Evolutionary conservation across 2,329 filamentous ascomycete species (phyloP).

Genomic region (Clarireedia sp.): DNA sequence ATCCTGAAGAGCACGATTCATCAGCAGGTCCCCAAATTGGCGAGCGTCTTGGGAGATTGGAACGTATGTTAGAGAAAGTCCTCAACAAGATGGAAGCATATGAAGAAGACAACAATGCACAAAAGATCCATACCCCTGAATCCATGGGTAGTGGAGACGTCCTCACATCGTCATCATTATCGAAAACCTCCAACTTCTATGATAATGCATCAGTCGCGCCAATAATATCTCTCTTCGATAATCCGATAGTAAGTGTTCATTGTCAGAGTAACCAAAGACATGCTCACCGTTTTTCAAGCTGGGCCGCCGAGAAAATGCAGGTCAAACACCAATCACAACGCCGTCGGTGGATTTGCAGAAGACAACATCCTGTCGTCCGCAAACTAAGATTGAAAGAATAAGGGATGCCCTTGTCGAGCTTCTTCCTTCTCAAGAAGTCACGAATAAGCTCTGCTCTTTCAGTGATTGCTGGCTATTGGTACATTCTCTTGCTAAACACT

Average conservation of each 20-base stretch:
- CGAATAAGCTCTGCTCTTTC: slow-evolving; percentile 19
- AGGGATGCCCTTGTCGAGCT: slow-evolving; percentile 23
- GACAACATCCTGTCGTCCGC: slow-evolving; percentile 10
- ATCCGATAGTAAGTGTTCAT: slow-evolving; percentile 19
- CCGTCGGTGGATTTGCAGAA: slow-evolving; percentile 15
- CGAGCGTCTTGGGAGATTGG: slow-evolving; percentile 27
- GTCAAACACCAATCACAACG: slow-evolving; percentile 16
- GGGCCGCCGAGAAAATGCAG: slow-evolving; percentile 18
- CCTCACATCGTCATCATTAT: slow-evolving; percentile 18
- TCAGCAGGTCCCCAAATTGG: slow-evolving; percentile 23
- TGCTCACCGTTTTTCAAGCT: slow-evolving; percentile 14
- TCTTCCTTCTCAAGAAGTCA: slow-evolving; percentile 24
- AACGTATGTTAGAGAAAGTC: slow-evolving; percentile 24
- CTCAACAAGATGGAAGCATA: slow-evolving; percentile 24
- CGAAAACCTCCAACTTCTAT: slow-evolving; percentile 9
- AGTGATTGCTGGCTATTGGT: slow-evolving; percentile 23
- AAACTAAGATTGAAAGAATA: slow-evolving; percentile 23
- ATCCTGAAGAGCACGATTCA: slow-evolving; percentile 25
- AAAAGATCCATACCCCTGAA: slow-evolving; percentile 25
- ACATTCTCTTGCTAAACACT: slow-evolving; percentile 17
- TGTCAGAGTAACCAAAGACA: background rate
- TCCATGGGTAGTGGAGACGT: slow-evolving; percentile 23
- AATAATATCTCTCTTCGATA: slow-evolving; percentile 27
- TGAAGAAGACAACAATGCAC: slow-evolving; percentile 24
- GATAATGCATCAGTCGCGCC: slow-evolving; percentile 19